Evolutionary conservation across 495 filamentous ascomycete genomes (phyloP).

Genomic region (Aspergillus affinis): DNA sequence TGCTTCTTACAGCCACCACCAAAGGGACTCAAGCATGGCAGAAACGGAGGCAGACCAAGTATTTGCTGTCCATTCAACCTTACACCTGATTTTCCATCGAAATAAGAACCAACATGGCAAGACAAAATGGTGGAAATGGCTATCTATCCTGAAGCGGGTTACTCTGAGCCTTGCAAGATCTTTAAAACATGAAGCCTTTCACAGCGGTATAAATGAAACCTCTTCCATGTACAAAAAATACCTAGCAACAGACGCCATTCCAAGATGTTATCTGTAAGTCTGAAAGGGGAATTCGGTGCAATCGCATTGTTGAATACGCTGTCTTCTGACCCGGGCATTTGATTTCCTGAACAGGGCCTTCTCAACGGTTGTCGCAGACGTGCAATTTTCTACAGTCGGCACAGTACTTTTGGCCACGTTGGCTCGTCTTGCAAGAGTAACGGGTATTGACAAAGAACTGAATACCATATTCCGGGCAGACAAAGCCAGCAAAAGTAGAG

Average conservation of each 20-base stretch:
- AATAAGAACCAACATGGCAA: constrained; percentile 79
- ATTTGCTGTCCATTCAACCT: constrained; percentile 33
- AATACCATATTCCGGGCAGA: constrained; percentile 9
- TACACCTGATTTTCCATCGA: constrained; percentile 69
- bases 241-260: constrained; percentile 36
- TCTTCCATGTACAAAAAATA: constrained; percentile 25
- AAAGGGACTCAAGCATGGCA: background rate
- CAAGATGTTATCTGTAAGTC: constrained; percentile 48
- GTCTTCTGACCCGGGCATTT: background rate
- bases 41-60: constrained; percentile 36
- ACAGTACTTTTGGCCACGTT: constrained; percentile 66
- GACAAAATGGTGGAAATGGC: constrained; percentile 70
- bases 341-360: constrained; percentile 52
- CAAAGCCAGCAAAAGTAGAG: background rate
- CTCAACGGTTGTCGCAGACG: constrained; percentile 66
- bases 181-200: constrained; percentile 24
- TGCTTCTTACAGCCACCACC: background rate
- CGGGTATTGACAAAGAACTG: constrained; percentile 32
- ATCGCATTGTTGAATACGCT: background rate
- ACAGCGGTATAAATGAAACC: background rate
- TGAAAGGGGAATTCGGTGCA: background rate
- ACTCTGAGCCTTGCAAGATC: constrained; percentile 50
- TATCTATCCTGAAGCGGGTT: constrained; percentile 64
- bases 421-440: constrained; percentile 54
- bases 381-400: constrained; percentile 77